Evolutionary conservation across 805 yeast species (phyloP), one percentile per base, ranked within the genome.

Genomic region (Cyberlindnera xishuangbannaensis): DNA sequence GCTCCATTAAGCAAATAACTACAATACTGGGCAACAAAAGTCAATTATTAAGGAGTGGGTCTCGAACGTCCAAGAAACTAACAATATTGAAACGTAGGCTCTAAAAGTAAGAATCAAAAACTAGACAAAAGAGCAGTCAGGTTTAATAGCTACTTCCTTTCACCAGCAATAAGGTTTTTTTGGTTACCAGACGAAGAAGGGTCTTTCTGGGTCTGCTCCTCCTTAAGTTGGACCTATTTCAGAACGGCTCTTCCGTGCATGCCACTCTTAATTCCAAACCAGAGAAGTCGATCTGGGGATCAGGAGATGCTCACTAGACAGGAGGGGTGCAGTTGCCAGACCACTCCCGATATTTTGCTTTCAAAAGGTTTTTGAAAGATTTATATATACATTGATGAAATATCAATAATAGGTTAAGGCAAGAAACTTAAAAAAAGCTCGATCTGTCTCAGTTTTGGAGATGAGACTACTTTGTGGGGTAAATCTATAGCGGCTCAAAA

Each of bases 21-120:
- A 45, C 2, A 45, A 41, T 9, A 37, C 30, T 2, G 50, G 48
- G 11, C 34, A 37, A 25, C 30, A 37, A 8, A 43, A 37, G 28
- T 50, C 51, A 3, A 30, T 27, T 12, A 45, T 25, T 12, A 37
- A 18, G 26, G 40, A 48, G 27, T 75, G 57, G 21, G 61, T 73
- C 45, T 67, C 73, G 40, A 65, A 55, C 69, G 78, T 63, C 8
- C 80, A 78, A 15, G 74, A 63, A 20, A 72, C 72, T 43, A 75
- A 77, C 1, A 83, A 83, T 45, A 75, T 73, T 34, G 69, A 29
- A 16, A 45, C 27, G 24, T 45, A 43, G 13, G 43, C 20, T 15
- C 37, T 30, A 34, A 36, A 46, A 6, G 47, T 36, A 5, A 46
- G 19, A 27, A 45, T 42, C 26, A 45, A 47, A 25, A 33, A 45